These are phyloP conservation scores for Penicillium pulvis DNA, from an alignment of 495 filamentous ascomycete genomes.

Conservation along the genomic window DNA sequence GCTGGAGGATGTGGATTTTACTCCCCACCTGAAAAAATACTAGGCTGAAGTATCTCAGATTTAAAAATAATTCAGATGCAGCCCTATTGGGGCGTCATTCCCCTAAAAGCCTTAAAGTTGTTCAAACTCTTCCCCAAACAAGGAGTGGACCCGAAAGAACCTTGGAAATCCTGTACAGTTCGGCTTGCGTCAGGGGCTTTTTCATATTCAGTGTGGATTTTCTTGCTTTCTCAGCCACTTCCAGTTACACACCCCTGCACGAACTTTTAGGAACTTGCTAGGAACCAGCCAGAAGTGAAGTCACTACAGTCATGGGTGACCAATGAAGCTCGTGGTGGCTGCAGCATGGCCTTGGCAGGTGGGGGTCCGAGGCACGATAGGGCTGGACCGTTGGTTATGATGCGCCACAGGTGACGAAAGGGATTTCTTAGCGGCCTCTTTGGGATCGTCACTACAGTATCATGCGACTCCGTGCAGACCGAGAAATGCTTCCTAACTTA, in stretches of 20 bases:
- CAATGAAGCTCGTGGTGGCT: conserved; percentile 15
- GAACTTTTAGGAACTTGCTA: conserved; percentile 1
- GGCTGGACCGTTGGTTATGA: conserved; percentile 25
- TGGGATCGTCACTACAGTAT: conserved; percentile 2
- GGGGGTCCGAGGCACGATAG: conserved; percentile 19
- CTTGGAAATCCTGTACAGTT: background rate
- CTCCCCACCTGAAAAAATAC: conserved; percentile 12
- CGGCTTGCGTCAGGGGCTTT: conserved; percentile 7
- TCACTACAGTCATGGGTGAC: conserved; percentile 14
- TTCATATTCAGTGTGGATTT: background rate
- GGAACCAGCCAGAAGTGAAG: conserved; percentile 16
- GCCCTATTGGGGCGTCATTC: background rate
- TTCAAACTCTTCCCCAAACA: background rate
- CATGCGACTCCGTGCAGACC: conserved; percentile 8
- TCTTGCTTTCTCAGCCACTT: conserved; percentile 10
- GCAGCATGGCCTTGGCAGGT: conserved; percentile 25
- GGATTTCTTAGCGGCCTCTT: background rate
- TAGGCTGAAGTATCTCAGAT: background rate
- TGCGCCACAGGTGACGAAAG: conserved; percentile 8
- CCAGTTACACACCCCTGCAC: background rate
- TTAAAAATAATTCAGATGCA: conserved; percentile 2
- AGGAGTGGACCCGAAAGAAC: background rate
- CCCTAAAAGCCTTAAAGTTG: background rate
- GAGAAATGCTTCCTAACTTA: conserved; percentile 2
- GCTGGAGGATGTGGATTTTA: conserved; percentile 26